Evolutionary conservation across 495 filamentous ascomycete genomes (phyloP), one percentile per base, ranked within the genome.

Genomic region (Zalerion maritima): DNA sequence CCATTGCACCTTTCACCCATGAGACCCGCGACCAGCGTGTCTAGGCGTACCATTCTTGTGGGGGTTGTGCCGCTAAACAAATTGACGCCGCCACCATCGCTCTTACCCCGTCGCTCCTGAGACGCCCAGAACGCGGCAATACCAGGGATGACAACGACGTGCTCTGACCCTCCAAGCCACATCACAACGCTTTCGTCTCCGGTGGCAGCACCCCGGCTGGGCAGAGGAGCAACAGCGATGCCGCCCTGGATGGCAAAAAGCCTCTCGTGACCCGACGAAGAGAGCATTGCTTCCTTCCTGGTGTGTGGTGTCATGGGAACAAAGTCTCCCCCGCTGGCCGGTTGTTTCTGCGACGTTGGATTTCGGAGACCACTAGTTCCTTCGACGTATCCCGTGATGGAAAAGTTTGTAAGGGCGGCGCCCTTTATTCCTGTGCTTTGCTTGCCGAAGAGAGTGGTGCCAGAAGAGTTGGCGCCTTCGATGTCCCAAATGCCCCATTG

Each of bases 401-500:
- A 72, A 43, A 81, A 91, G 14, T 61, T 47, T 11, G 77, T 75
- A 37, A 75, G 48, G 5, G 73, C 69, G 10, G 71, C 73, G 10
- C 74, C 74, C 28, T 65, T 64, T 10, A 76, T 66, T n/a, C 73
- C 71, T 33, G 52, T 43, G 21, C 34, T 52, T 1, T 71, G 60
- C 40, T 71, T 72, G 26, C 69, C 68, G 29, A 75, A 66, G 18
- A 80, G 51, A 3, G 38, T 59, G 47, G 45, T 54, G 2, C 50
- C 63, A 25, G 64, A 58, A 5, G 56, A 46, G 60, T 75, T 35
- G 21, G 70, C 64, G 1, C 76, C 73, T 42, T 82, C 73, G 18
- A 86, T 60, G 53, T 91, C 82, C 85, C 87, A 94, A 16, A 96
- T 71, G 3, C 82, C 86, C 86, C 86, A 96, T 56, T 91, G 78